phyloP scores from a whole-genome alignment of 2,329 filamentous ascomycete species.

The Elsinoe ampelina region DNA sequence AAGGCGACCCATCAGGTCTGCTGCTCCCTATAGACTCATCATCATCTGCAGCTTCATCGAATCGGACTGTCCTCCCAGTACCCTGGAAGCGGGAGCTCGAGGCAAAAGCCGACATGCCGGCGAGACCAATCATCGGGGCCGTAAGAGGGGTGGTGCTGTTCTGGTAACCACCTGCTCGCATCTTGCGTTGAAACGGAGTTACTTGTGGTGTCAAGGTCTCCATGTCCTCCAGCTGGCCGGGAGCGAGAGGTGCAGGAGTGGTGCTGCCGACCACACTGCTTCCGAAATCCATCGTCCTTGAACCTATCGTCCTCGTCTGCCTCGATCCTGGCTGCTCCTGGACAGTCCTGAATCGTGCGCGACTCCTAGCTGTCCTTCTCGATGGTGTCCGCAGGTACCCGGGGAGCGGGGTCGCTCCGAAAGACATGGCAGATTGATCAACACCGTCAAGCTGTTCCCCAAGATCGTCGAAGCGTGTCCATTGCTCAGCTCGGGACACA shows the following conservation, averaged over 20 bases:
- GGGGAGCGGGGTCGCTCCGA: conserved; percentile 19
- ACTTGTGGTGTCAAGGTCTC: conserved; percentile 26
- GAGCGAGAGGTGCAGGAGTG: conserved; percentile 12
- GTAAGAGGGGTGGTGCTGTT: conserved; percentile 7
- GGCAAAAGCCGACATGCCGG: neutral
- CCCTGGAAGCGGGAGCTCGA: neutral
- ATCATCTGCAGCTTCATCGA: neutral
- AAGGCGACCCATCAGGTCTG: neutral
- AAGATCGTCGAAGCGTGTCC: conserved; percentile 30
- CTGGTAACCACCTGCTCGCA: conserved; percentile 26
- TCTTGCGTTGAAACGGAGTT: conserved; percentile 31
- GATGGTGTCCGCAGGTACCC: conserved; percentile 41
- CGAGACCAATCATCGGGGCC: neutral
- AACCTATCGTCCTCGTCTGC: neutral
- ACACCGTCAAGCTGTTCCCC: neutral
- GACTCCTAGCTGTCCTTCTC: conserved; percentile 30
- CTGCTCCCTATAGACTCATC: neutral
- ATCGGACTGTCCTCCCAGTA: conserved; percentile 5
- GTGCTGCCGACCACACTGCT: conserved; percentile 12
- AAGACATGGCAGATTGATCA: conserved; percentile 4
- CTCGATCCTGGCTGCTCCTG: conserved; percentile 5
- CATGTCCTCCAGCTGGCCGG: conserved; percentile 15
- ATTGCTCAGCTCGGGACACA: conserved; percentile 26
- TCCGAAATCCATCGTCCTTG: neutral
- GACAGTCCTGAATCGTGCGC: conserved; percentile 20